Evolutionary conservation across 2,329 filamentous ascomycete species (phyloP), one percentile per base, ranked within the genome.

Genomic region (Boeremia lycopersici): DNA sequence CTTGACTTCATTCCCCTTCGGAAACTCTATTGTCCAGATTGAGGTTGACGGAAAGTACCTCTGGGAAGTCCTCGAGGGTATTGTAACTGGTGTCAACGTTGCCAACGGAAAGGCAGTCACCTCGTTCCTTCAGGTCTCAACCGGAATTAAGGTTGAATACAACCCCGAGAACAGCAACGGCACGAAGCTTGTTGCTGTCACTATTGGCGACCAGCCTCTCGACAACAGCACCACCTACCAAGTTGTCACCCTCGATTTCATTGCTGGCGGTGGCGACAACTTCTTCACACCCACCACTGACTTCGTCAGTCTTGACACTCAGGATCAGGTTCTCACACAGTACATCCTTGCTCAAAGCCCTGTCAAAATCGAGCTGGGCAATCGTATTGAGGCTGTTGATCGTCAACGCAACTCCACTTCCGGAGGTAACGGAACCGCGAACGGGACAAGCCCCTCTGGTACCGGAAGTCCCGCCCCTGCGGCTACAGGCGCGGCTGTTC

Each of bases 1-100:
- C 5, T 76, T 88, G 2, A 87, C 84, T 0, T 80, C 84, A 0
- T 89, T 89, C 72, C 86, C 86, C 34, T 89, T 89, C 59, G 83
- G 84, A 49, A 89, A 89, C 71, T 78, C 85, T 39, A 78, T 89
- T 17, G 84, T 86, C 8, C 83, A 88, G 63, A 71, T 88, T 13
- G 74, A 68, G 0, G 78, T 83, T 57, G 75, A 75, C 0, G 86
- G 86, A 15, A 74, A 79, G 8, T 77, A 82, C 38, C 67, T 89
- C 4, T 84, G 82, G 79, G 75, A 79, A 36, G 76, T 84, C 5
- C 76, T 89, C 29, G 85, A 88, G 65, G 86, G 86, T 4, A 79
- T 83, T 53, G 78, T 87, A 3, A 79, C 81, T 4, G 74, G 74
- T 23, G 71, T 84, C 36, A 88, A 82, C 73, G 78, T 84, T 60